Conservation (phyloP, 345 rosid genomes). For the Rubroshorea leprosula region DNA sequence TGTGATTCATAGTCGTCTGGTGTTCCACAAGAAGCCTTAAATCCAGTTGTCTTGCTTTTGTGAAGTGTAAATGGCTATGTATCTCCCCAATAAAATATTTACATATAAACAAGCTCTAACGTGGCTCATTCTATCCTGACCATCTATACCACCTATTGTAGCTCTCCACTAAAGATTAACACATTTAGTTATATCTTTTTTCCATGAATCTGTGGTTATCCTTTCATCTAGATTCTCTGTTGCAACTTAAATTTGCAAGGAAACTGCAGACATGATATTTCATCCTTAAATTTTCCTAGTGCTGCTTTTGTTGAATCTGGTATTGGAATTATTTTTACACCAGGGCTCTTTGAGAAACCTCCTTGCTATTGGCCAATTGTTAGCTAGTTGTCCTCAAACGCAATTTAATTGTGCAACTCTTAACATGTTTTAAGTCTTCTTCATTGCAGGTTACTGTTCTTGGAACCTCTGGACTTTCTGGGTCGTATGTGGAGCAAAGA, state of each 20-base stretch:
- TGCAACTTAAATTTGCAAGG: not conserved
- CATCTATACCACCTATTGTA: too few relatives aligned
- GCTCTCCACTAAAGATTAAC: too few relatives aligned
- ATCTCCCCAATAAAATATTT: too few relatives aligned
- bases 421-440: not conserved
- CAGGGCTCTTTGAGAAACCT: not conserved
- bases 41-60: not conserved
- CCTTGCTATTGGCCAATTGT: not conserved
- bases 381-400: not conserved
- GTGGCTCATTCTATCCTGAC: too few relatives aligned
- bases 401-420: not conserved
- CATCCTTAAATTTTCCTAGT: not conserved
- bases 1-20: not conserved
- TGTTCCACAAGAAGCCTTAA: not conserved
- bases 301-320: constrained; percentile 1
- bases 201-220: too few relatives aligned
- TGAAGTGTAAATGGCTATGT: not conserved
- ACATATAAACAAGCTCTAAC: too few relatives aligned
- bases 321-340: not conserved
- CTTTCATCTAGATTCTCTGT: not conserved
- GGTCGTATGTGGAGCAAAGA: constrained; percentile 87
- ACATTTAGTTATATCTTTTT: too few relatives aligned
- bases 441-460: constrained; percentile 71
- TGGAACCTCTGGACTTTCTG: constrained; percentile 88
- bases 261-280: not conserved